Base-by-base conservation (phyloP, 441 rosid genomes). In the Pelargonium australe region DNA sequence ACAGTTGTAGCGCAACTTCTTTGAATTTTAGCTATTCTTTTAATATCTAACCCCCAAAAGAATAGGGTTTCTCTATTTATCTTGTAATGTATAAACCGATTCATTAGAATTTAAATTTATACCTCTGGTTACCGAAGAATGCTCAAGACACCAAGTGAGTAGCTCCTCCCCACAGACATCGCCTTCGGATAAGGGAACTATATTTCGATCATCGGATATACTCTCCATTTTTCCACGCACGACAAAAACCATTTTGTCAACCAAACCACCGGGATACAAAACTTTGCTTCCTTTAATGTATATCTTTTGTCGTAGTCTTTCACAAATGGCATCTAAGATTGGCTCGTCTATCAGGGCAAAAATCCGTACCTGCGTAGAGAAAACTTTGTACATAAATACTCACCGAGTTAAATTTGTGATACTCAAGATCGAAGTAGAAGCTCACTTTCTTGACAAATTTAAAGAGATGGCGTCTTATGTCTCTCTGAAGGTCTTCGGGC, bases 401-500 rank as follows among this genome's bases (percentile, higher is more conserved):
- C n/a, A 2, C 4, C 4, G 4, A 45, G 14, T 13, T n/a, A 51
- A 51, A 51, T 16, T 2, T 12, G 17, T 12, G 19, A 51, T 51
- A 12, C 14, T 4, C 14, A 16, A 51, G n/a, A 12, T n/a, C 17
- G 6, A 47, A 40, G 40, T 20, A 4, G 61, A 53, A 68, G 62
- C 76, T 85, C 68, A 88, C 98, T 69, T 87, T 82, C 80, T 89
- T 86, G 69, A 89, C 87, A 76, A 91, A 89, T 74, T 78, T 87
- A 87, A 86, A 94, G 76, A 89, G 95, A 67, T 94, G 96, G 19
- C 93, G 85, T 76, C 91, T 84, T 77, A 93, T 88, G 34, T 91
- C 96, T 79, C 90, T 87, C 67, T 86, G 97, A 72, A 91, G 85
- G 70, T 91, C 97, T 75, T 93, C 98, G 5, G 98, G 97, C 81